Base-by-base conservation (phyloP, 1,284 basidiomycete genomes). In the Pterulicium gracile region DNA sequence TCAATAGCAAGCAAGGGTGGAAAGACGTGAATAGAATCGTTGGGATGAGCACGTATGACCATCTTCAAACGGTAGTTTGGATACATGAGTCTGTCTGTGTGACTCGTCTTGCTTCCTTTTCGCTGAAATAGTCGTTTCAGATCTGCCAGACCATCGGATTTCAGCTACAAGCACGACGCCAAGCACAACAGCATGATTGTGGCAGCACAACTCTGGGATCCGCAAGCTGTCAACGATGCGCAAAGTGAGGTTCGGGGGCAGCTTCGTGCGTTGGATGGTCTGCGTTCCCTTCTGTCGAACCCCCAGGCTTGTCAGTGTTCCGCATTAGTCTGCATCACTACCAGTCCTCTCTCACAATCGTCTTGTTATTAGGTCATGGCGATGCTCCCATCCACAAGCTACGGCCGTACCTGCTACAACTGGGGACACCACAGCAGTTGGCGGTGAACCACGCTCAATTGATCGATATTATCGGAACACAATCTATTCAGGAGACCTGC, bases 111-210 rank as follows among this genome's bases (percentile, higher is more conserved):
- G 24, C 45, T 5, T 20, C 52, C 14, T n/a, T n/a, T 42, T 42
- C 41, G 34, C 47, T 49, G 49, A 53, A 52, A 49, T 17, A 41
- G 15, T 49, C 48, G 14, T 47, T 44, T 22, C 51, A 86, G 83
- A 58, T 65, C 68, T 19, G 63, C 64, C 36, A 69, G 72, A 39
- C 81, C 82, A 0, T 71, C 73, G 0, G 82, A 87, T 59, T 85
- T 86, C 56, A 83, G 76, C 58, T 87, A 86, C 65, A 86, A 83
- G 49, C 79, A 81, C 50, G 83, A 86, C 56, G 80, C 84, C 1
- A 77, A 75, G 55, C 80, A 81, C 52, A 72, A 68, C 53, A 79
- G 68, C 54, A 72, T 72, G 51, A 61, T 87, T 24, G 61, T 84
- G 24, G 69, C 78, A 13, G 69, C 79, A 3, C 66, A 67, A 41